Base-by-base conservation (phyloP, 2,329 filamentous ascomycete species). In the Cucurbitaria berberidis region DNA sequence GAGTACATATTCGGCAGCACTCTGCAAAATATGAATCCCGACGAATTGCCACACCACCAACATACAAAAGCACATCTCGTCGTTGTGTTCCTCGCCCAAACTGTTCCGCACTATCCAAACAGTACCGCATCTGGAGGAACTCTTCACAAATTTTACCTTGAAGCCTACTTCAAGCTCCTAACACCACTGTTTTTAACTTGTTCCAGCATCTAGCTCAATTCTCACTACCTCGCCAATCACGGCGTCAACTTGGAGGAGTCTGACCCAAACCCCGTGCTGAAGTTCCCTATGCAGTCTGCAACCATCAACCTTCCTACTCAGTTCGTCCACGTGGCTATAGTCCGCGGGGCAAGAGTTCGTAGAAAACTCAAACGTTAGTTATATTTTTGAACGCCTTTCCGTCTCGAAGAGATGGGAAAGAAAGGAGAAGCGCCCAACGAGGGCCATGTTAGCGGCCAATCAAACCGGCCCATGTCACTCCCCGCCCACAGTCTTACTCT, bases 391-490 rank as follows among this genome's bases (percentile, higher is more conserved):
- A 26, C 40, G 36, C 43, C 46, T 26, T 15, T 9, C n/a, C 18
- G 34, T 7, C 34, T 36, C 34, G 34, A 19, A 13, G 18, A 36
- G 34, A 72, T 70, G 67, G 67, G 58, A 26, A 63, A 63, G 41
- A 58, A 64, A 50, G 42, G 62, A 51, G 52, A 56, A 21, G 44
- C 52, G 16, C 48, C 60, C 45, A 55, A 61, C 13, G 60, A 51
- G 60, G 62, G 55, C 45, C 75, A 76, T 49, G 63, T 74, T 19
- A 75, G 74, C 16, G 76, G 76, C 4, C 77, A 78, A 57, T 66
- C 70, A 60, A 72, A 36, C 87, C 87, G 11, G 85, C 88, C 7
- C 88, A 91, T 69, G 78, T 84, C 40, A 77, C 91, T 43, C 69
- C 79, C n/a, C 77, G 84, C 87, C 8, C 88, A 90, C 69, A 78